Evolutionary conservation across 148 eudicot species (phyloP).

Genomic region (Suaeda aralocaspica): DNA sequence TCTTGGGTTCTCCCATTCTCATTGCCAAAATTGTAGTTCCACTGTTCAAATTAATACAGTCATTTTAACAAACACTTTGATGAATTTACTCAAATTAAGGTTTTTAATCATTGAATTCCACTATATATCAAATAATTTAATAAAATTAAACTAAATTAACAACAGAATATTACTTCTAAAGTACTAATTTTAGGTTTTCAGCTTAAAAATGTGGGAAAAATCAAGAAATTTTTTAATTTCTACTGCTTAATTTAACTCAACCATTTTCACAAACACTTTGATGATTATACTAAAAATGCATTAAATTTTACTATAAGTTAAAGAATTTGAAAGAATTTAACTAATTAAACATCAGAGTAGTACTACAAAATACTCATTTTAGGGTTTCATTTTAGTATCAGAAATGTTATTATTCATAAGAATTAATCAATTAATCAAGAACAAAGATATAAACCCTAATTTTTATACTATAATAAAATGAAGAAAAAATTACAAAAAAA

Average conservation of each 20-base stretch:
- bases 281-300: neutral
- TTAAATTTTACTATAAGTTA: too few species aligned
- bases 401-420: too few species aligned
- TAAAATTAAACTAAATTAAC: neutral
- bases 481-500: neutral
- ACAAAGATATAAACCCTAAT: neutral
- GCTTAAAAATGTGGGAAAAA: neutral
- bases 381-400: too few species aligned
- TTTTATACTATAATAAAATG: neutral
- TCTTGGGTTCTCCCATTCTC: conserved; percentile 39
- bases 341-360: too few species aligned
- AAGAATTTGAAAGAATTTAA: too few species aligned
- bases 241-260: conserved; percentile 12
- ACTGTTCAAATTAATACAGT: conserved; percentile 12
- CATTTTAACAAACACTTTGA: conserved; percentile 19
- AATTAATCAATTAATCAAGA: neutral
- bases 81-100: neutral
- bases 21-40: conserved; percentile 13
- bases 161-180: neutral
- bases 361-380: too few species aligned
- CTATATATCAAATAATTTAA: neutral
- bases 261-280: conserved; percentile 5
- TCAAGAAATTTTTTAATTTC: too few species aligned
- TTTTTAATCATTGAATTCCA: neutral
- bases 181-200: neutral